phyloP scores from a whole-genome alignment of 306 rosid species.

The Senna siamea region DNA sequence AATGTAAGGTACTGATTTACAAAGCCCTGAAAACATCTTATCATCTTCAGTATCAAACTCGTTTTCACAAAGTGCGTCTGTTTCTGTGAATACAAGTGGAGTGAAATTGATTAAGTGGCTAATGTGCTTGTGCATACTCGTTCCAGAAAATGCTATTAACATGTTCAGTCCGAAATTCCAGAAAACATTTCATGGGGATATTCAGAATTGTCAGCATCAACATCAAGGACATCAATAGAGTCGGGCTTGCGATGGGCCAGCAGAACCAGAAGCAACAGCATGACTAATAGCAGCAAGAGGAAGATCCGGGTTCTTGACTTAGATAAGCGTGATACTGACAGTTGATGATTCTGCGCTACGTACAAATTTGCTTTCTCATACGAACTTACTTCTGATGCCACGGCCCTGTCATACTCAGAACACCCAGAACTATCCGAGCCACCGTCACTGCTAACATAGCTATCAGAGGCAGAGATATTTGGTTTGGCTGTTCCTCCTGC shows the following conservation, averaged over 20 bases:
- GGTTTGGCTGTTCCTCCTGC: not conserved
- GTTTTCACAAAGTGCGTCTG: not conserved
- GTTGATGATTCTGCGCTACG: slow-evolving; percentile 8
- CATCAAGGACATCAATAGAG: slow-evolving; percentile 30
- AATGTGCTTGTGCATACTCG: not conserved
- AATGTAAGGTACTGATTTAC: not conserved
- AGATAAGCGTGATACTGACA: not conserved
- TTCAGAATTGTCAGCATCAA: slow-evolving; percentile 24
- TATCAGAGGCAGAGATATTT: not conserved
- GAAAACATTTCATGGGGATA: slow-evolving; percentile 23
- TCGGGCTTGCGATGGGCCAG: slow-evolving; percentile 29
- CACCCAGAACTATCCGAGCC: not conserved
- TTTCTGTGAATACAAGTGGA: not conserved
- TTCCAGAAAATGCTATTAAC: too few species aligned
- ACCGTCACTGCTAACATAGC: not conserved
- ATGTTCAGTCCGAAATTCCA: slow-evolving; percentile 1
- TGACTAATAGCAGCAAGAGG: slow-evolving; percentile 31
- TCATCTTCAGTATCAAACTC: slow-evolving; percentile 6
- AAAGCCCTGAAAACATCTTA: not conserved
- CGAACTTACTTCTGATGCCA: not conserved
- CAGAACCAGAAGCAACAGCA: slow-evolving; percentile 36
- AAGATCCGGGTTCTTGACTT: slow-evolving; percentile 35
- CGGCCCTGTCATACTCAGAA: not conserved
- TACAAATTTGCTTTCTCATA: slow-evolving; percentile 8
- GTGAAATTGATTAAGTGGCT: not conserved